phyloP scores from a whole-genome alignment of 352 stramenopile genomes.

The Globisporangium abappressorium region DNA sequence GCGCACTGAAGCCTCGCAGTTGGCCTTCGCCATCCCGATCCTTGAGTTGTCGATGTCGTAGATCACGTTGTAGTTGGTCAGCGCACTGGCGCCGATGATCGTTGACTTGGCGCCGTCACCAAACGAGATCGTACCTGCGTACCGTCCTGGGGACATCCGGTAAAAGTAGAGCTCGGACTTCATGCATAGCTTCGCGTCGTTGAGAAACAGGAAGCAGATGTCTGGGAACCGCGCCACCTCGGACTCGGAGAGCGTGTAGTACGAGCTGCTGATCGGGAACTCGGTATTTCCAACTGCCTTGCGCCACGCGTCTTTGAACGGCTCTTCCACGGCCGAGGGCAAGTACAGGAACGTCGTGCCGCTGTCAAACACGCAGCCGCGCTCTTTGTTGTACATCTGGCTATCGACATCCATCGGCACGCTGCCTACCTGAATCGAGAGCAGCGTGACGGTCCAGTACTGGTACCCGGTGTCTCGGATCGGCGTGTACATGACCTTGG shows the following conservation, averaged over 20 bases:
- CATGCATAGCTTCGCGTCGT: conserved; percentile 56
- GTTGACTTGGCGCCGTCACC: conserved; percentile 52
- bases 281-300: conserved; percentile 38
- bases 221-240: conserved; percentile 36
- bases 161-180: conserved; percentile 49
- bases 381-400: conserved; percentile 53
- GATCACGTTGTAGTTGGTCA: conserved; percentile 73
- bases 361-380: conserved; percentile 75
- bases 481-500: conserved; percentile 85
- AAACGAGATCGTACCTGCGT: conserved; percentile 74
- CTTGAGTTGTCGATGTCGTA: conserved; percentile 76
- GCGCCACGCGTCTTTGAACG: conserved; percentile 52
- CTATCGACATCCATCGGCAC: conserved; percentile 29
- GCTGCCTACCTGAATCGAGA: conserved; percentile 44
- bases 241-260: conserved; percentile 32
- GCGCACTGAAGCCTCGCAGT: conserved; percentile 33
- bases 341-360: conserved; percentile 82
- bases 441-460: conserved; percentile 76
- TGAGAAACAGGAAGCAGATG: conserved; percentile 73
- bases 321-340: conserved; percentile 26
- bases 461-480: conserved; percentile 69
- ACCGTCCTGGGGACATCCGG: conserved; percentile 27
- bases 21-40: conserved; percentile 55
- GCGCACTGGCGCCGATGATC: conserved; percentile 66
- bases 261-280: conserved; percentile 41